phyloP scores from a whole-genome alignment of 768 basidiomycete species.

The Suillus americanus region DNA sequence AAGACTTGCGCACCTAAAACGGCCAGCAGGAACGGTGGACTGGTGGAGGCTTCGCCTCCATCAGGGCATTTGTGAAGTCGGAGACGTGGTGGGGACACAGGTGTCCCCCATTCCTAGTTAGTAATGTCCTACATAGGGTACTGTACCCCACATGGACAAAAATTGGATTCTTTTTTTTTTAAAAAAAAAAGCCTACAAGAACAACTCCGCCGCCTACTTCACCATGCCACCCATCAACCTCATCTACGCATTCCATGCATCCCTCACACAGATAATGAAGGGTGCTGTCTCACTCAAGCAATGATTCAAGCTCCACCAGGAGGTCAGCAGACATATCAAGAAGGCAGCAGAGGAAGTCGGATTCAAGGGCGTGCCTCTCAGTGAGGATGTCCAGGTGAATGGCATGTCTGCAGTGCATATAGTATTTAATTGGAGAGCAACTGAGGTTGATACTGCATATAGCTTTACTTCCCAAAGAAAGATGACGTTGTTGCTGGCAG shows the following conservation, averaged over 20 bases:
- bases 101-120: too few species aligned
- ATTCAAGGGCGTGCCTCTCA: conserved; percentile 67
- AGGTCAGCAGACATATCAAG: conserved; percentile 69
- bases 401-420: conserved; percentile 86
- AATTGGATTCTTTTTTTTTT: too few species aligned
- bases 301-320: conserved; percentile 74
- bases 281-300: conserved; percentile 66
- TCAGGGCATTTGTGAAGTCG: too few species aligned
- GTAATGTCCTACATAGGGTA: too few species aligned
- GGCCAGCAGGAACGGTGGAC: too few species aligned
- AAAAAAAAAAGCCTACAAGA: conserved; percentile 92
- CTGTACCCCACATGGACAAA: too few species aligned
- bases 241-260: conserved; percentile 86
- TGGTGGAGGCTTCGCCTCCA: too few species aligned
- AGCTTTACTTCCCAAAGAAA: conserved; percentile 80
- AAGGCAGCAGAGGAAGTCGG: conserved; percentile 64
- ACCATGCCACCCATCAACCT: conserved; percentile 95
- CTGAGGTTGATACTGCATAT: conserved; percentile 8
- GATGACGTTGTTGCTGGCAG: conserved; percentile 87
- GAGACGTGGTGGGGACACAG: too few species aligned
- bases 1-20: too few species aligned
- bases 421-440: not conserved
- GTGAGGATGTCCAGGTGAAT: conserved; percentile 70
- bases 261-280: conserved; percentile 70
- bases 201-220: conserved; percentile 81